Evolutionary conservation across 768 basidiomycete species (phyloP).

Genomic region (Psilocybe sp.): DNA sequence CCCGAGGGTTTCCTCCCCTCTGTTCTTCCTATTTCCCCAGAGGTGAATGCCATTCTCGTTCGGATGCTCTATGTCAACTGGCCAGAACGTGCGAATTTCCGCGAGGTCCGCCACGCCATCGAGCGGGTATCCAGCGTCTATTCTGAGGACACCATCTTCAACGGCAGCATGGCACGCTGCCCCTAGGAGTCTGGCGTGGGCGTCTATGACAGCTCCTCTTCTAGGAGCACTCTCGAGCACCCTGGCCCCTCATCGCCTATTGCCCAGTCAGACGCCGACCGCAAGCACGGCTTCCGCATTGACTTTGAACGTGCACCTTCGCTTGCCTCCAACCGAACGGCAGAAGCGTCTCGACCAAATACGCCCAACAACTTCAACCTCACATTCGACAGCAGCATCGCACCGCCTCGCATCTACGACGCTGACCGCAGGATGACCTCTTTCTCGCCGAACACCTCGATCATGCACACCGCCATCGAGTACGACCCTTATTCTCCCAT

Average conservation of each 20-base stretch:
- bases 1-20: slow-evolving; percentile 79
- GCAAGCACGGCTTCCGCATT: no score
- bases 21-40: slow-evolving; percentile 81
- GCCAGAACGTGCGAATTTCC: slow-evolving; percentile 40
- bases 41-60: slow-evolving; percentile 74
- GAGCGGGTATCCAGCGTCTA: slow-evolving; percentile 61
- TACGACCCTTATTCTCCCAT: slow-evolving; percentile 57
- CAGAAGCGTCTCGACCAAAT: slow-evolving; percentile 48
- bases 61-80: slow-evolving; percentile 67
- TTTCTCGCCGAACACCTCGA: slow-evolving; percentile 52
- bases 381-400: slow-evolving; percentile 49
- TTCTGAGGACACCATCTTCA: slow-evolving; percentile 68
- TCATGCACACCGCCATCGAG: slow-evolving; percentile 77
- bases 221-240: no score
- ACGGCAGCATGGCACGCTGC: slow-evolving; percentile 74
- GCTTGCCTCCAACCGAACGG: slow-evolving; percentile 51
- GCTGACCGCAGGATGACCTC: slow-evolving; percentile 38
- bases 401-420: slow-evolving; percentile 45
- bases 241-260: no score
- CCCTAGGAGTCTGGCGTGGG: slow-evolving; percentile 74
- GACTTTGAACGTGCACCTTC: no score
- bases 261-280: no score
- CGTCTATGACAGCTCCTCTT: slow-evolving; percentile 50
- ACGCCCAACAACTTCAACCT: slow-evolving; percentile 55
- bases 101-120: slow-evolving; percentile 52